Percentiles rank a stretch among this genome's conserved stretches.
phyloP scores from a whole-genome alignment of 345 rosid genomes.

The Gossypium thurberi region DNA sequence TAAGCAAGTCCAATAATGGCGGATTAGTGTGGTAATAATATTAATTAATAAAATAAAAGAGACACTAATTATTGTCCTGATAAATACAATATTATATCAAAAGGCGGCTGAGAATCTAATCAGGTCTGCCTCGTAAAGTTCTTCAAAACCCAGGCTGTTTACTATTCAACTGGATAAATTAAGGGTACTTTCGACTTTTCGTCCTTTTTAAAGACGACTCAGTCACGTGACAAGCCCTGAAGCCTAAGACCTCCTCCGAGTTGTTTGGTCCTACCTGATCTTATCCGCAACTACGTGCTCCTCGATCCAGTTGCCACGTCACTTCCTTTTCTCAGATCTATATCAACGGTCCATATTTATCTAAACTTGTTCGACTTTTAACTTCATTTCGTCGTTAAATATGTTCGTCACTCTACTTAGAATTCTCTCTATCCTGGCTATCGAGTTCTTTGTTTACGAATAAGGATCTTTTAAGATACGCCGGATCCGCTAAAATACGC shows the following conservation, averaged over 20 bases:
- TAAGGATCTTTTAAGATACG: background rate
- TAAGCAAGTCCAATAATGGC: no score
- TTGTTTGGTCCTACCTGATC: conserved; percentile 37
- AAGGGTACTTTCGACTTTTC: conserved; percentile 18
- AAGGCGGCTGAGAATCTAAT: conserved; percentile 25
- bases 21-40: no score
- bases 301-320: conserved; percentile 41
- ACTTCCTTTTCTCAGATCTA: background rate
- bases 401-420: background rate
- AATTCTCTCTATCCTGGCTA: background rate
- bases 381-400: conserved; percentile 23
- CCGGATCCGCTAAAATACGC: conserved; percentile 3
- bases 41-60: background rate
- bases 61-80: background rate
- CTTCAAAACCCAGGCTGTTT: background rate
- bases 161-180: conserved; percentile 11
- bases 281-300: conserved; percentile 41
- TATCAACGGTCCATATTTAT: conserved; percentile 38
- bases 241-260: conserved; percentile 17
- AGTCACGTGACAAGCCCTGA: conserved; percentile 29
- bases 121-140: conserved; percentile 14
- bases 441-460: no score
- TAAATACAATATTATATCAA: conserved; percentile 1
- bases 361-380: conserved; percentile 8
- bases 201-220: background rate